These are phyloP conservation scores for Pugionium cornutum DNA, from an alignment of 345 rosid genomes.

Conservation along the genomic window DNA sequence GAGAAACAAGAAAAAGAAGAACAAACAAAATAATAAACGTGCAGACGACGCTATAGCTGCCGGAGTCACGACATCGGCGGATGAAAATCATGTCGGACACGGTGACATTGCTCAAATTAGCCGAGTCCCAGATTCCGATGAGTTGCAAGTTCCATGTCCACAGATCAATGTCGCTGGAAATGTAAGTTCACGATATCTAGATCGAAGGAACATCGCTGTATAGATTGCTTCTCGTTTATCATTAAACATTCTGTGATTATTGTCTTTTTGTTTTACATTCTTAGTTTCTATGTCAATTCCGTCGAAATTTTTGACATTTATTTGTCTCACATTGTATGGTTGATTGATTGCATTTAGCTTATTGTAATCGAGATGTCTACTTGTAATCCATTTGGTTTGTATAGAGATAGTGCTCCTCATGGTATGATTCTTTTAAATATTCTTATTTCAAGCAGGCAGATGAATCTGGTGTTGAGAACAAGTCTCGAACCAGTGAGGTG, in stretches of 20 bases:
- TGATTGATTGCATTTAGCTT: conserved; percentile 14
- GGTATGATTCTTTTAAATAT: conserved; percentile 7
- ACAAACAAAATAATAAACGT: conserved; percentile 45
- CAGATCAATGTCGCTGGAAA: conserved; percentile 37
- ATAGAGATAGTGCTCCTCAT: conserved; percentile 15
- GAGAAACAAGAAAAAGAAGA: conserved; percentile 68
- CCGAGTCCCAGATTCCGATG: conserved; percentile 18
- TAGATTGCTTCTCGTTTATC: not conserved
- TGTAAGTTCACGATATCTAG: conserved; percentile 39
- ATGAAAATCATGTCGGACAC: conserved; percentile 39
- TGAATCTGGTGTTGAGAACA: conserved; percentile 47
- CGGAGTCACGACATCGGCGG: conserved; percentile 26
- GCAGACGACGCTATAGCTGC: conserved; percentile 35
- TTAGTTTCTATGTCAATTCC: no score
- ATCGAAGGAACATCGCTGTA: conserved; percentile 3
- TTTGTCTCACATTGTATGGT: not conserved
- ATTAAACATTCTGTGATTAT: not conserved
- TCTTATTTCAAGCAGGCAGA: conserved; percentile 39
- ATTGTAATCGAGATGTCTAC: not conserved
- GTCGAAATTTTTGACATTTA: not conserved
- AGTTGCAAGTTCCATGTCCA: conserved; percentile 30
- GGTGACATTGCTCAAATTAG: conserved; percentile 38
- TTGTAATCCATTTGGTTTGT: conserved; percentile 11
- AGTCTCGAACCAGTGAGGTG: conserved; percentile 48
- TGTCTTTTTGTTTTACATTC: not conserved